A percentile compares a stretch with the other conserved stretches of the same genome.
These are phyloP conservation scores for Nitzschia inconspicua DNA, from an alignment of 108 stramenopile genomes.

Conservation along the genomic window DNA sequence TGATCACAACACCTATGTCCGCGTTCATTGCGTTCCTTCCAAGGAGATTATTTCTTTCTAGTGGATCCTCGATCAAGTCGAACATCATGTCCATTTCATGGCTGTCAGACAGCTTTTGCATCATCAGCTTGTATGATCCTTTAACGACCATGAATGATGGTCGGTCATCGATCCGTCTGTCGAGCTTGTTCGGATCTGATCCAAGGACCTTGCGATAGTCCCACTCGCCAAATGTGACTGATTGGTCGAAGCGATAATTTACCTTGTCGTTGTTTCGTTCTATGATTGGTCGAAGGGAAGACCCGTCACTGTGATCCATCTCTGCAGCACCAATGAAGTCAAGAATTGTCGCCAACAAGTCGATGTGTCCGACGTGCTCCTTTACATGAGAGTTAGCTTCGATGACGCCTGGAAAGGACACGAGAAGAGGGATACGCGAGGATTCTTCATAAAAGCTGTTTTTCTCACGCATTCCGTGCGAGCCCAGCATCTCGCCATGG, in stretches of 20 bases:
- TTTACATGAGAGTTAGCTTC: slow-evolving; percentile 2
- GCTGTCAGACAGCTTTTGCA: neutral
- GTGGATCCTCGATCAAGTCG: slow-evolving; percentile 13
- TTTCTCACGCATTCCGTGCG: slow-evolving; percentile 6
- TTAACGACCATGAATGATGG: slow-evolving; percentile 12
- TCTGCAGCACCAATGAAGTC: neutral
- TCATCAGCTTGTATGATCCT: slow-evolving; percentile 6
- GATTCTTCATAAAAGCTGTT: slow-evolving; percentile 13
- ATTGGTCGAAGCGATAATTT: slow-evolving; percentile 1
- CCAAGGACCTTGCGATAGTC: neutral
- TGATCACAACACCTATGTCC: neutral
- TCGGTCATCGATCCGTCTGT: neutral
- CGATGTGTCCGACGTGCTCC: slow-evolving; percentile 10
- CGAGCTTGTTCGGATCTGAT: neutral
- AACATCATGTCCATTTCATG: slow-evolving; percentile 10
- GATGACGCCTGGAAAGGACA: slow-evolving; percentile 8
- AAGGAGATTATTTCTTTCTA: slow-evolving; percentile 16
- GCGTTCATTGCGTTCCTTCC: neutral
- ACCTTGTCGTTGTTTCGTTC: neutral
- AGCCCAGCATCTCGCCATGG: slow-evolving; percentile 20
- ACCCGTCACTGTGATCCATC: slow-evolving; percentile 6
- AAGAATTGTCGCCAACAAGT: slow-evolving; percentile 8
- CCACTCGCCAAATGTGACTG: neutral
- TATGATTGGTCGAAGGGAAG: neutral
- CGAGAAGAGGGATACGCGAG: slow-evolving; percentile 5